Conservation (phyloP, 306 rosid genomes). For the Mimosa bimucronata region DNA sequence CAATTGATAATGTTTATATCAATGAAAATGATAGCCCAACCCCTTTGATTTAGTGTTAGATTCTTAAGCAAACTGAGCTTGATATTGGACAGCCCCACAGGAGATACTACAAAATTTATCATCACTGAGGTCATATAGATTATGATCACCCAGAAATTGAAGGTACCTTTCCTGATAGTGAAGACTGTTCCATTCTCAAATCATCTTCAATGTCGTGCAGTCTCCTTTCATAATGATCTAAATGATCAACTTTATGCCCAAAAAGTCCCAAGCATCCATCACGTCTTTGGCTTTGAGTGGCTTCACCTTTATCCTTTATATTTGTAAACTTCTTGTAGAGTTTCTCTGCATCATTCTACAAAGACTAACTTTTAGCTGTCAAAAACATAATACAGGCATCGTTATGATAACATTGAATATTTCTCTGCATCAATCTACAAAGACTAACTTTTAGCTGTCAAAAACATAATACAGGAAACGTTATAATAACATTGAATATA, state of each 20-base stretch:
- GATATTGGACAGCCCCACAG: slow-evolving; percentile 3
- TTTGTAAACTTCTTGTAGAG: slow-evolving; percentile 58
- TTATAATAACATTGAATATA: slow-evolving; percentile 18
- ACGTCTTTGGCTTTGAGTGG: slow-evolving; percentile 50
- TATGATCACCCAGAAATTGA: slow-evolving; percentile 21
- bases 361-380: slow-evolving; percentile 28
- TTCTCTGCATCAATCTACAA: no score
- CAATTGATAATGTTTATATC: slow-evolving; percentile 16
- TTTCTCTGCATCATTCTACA: slow-evolving; percentile 71
- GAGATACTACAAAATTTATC: slow-evolving; percentile 17
- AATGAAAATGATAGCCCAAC: slow-evolving; percentile 24
- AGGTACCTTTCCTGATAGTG: slow-evolving; percentile 61
- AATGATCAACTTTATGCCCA: slow-evolving; percentile 56
- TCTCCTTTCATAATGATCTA: slow-evolving; percentile 64
- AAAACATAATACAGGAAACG: background rate
- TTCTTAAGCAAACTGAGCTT: slow-evolving; percentile 2
- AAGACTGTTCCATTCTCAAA: slow-evolving; percentile 70
- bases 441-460: slow-evolving; percentile 23
- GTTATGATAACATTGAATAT: slow-evolving; percentile 17
- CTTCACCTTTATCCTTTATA: slow-evolving; percentile 42
- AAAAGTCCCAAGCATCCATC: slow-evolving; percentile 68
- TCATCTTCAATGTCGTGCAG: slow-evolving; percentile 68
- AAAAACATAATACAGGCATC: background rate
- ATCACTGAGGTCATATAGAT: background rate
- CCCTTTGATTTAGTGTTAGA: background rate